Conservation (phyloP, 2,329 filamentous ascomycete genomes). For the Hypoxylon sp. region DNA sequence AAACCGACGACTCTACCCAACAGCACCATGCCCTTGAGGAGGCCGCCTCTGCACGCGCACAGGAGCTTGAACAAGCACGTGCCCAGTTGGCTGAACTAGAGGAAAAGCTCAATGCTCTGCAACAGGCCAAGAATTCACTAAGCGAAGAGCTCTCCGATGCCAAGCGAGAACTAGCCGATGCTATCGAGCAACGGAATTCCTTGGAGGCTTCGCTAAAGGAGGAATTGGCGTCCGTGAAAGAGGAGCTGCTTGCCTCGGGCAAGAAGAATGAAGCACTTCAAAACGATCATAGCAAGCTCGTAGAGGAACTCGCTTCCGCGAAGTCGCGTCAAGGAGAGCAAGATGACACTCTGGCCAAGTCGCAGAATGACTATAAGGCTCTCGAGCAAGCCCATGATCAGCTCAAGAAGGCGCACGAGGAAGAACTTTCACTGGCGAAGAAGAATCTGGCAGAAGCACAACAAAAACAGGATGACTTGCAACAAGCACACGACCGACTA, state of each 20-base stretch:
- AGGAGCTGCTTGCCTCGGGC: conserved; percentile 55
- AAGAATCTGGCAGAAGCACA: conserved; percentile 44
- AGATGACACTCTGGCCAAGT: conserved; percentile 43
- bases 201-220: conserved; percentile 54
- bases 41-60: conserved; percentile 32
- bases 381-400: conserved; percentile 43
- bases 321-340: conserved; percentile 47
- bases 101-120: conserved; percentile 46
- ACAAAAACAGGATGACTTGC: conserved; percentile 45
- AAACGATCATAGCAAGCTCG: conserved; percentile 46
- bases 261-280: conserved; percentile 55
- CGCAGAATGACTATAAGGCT: conserved; percentile 41
- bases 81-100: conserved; percentile 46
- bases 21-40: conserved; percentile 42
- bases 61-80: conserved; percentile 48
- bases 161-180: conserved; percentile 55
- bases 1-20: conserved; percentile 50
- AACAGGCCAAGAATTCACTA: conserved; percentile 47
- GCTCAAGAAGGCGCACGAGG: conserved; percentile 54
- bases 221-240: conserved; percentile 55
- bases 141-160: conserved; percentile 54
- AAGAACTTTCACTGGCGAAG: conserved; percentile 53
- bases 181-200: conserved; percentile 55
- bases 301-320: conserved; percentile 47
- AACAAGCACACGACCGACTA: conserved; percentile 51